These are phyloP conservation scores for Omphalotus guepiniiformis DNA, from an alignment of 768 basidiomycete species.

Conservation along the genomic window DNA sequence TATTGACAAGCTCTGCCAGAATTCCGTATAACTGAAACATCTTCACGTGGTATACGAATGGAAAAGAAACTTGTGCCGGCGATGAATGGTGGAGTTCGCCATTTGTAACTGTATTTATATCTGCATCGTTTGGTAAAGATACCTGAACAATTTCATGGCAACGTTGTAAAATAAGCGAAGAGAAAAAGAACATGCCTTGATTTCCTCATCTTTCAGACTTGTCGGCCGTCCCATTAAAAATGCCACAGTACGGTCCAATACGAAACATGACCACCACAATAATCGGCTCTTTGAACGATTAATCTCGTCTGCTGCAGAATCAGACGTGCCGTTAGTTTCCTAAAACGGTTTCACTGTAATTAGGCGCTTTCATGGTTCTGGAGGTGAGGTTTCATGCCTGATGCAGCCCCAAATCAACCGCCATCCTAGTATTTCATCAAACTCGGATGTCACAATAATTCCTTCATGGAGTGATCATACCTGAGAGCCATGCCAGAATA, in stretches of 20 bases:
- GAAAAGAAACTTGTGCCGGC: neutral
- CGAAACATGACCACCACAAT: conserved; percentile 7
- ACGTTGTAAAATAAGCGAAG: neutral
- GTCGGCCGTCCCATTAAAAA: conserved; percentile 4
- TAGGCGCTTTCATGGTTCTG: neutral
- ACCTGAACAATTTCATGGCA: no score
- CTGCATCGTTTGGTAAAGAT: conserved; percentile 1
- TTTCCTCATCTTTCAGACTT: conserved; percentile 6
- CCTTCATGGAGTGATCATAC: neutral
- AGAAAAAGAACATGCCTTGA: neutral
- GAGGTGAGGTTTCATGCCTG: neutral
- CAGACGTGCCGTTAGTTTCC: neutral
- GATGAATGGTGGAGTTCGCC: neutral
- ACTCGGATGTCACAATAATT: neutral
- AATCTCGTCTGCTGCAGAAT: neutral
- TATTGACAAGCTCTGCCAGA: conserved; percentile 1
- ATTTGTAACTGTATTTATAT: neutral
- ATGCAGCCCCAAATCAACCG: conserved; percentile 6
- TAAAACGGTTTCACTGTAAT: neutral
- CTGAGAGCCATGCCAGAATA: conserved; percentile 7
- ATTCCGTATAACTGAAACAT: conserved; percentile 6
- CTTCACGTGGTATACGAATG: neutral
- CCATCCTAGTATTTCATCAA: conserved; percentile 1
- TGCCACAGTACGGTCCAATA: conserved; percentile 2
- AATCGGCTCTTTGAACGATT: neutral